Base-by-base conservation (phyloP, 495 filamentous ascomycete genomes). In the Penicillium nucicola region DNA sequence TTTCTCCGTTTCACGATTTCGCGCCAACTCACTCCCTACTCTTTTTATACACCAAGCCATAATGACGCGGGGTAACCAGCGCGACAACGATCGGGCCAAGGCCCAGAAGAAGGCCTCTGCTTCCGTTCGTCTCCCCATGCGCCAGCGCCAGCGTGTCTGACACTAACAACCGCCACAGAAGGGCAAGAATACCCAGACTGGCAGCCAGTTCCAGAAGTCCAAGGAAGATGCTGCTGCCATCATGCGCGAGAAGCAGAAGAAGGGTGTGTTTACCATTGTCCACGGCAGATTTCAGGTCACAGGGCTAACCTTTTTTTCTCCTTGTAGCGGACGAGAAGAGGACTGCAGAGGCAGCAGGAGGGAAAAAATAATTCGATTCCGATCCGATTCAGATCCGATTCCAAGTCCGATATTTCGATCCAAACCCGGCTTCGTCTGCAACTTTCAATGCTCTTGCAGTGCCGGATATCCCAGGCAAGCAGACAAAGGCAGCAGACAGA, bases 1-100 rank as follows among this genome's bases (percentile, higher is more conserved):
- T 52, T 45, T 25, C 34, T 20, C 22, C 22, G 15, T 41, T 48
- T 11, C 48, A 28, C 55, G 36, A 20, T 30, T 36, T 22, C 22
- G 12, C 17, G 6, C 7, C 20, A 14, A 39, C 19, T 28, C 20
- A 17, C 15, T 22, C 6, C 33, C 4, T 20, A 38, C 23, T 46
- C 2, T 39, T 31, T 34, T 48, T 28, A 9, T 28, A 28, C 10
- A 28, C 7, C 2, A 28, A 28, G 25, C 25, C 25, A 28, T 28
- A 28, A 96, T 96, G 91, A 83, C 91, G 50, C 88, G 91, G 66
- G 91, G 91, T 56, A 97, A 97, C 65, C 91, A 97, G 78, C 83
- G 91, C 62, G 90, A 96, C 46, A 88, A 87, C 69, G 88, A 86
- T 61, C 87, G 91, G 50, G 86, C 88, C 70, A 90, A 90, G 71